phyloP scores from a whole-genome alignment of 106 monocot species.

The Dendrobium officinale region DNA sequence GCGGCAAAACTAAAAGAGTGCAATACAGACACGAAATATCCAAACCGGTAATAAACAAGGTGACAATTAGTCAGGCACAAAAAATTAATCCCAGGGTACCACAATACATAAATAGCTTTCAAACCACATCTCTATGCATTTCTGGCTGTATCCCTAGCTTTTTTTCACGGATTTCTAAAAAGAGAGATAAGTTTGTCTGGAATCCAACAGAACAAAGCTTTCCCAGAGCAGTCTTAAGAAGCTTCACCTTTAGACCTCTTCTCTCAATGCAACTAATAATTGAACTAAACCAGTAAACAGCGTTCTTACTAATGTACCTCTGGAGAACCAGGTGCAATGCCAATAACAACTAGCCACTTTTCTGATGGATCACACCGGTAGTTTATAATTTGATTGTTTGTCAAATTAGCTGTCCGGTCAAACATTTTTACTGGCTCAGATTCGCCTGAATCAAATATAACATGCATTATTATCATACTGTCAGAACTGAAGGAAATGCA shows the following conservation, averaged over 20 bases:
- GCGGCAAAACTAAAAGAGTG: neutral
- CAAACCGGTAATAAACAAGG: neutral
- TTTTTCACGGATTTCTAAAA: too few species aligned
- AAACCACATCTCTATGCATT: too few species aligned
- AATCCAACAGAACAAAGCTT: too few species aligned
- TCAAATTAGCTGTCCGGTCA: conserved; percentile 86
- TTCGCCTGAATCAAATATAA: conserved; percentile 44
- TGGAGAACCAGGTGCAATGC: conserved; percentile 91
- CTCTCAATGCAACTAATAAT: neutral
- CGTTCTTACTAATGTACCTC: conserved; percentile 46
- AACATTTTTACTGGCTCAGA: conserved; percentile 90
- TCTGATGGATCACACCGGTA: conserved; percentile 93
- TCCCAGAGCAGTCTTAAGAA: neutral
- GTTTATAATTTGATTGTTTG: conserved; percentile 95
- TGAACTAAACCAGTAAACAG: neutral
- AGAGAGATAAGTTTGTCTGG: too few species aligned
- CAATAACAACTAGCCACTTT: conserved; percentile 95
- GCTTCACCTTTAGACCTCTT: neutral
- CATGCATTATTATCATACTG: neutral
- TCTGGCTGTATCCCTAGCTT: too few species aligned
- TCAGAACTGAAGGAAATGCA: neutral
- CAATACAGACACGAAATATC: neutral
- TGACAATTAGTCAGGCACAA: neutral
- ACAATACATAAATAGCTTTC: too few species aligned
- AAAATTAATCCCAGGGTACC: too few species aligned